Percentiles rank a stretch among this genome's conserved stretches.
These are phyloP conservation scores for Nadsonia fulvescens DNA, from an alignment of 805 yeast species.

Conservation along the genomic window DNA sequence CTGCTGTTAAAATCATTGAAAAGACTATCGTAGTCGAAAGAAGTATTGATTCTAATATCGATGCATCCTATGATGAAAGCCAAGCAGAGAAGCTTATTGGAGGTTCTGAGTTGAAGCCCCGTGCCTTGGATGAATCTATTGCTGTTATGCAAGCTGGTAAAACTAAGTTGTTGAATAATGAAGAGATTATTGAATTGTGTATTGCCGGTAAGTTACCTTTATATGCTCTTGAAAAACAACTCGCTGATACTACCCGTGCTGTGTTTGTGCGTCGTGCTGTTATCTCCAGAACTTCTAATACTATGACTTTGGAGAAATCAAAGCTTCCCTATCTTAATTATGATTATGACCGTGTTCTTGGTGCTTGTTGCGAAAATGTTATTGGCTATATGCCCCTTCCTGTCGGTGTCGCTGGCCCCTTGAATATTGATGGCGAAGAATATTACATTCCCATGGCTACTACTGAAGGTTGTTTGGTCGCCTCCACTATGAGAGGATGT, in stretches of 20 bases:
- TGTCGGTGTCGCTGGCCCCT: conserved; percentile 95
- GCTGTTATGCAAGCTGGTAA: conserved; percentile 52
- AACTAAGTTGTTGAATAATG: conserved; percentile 44
- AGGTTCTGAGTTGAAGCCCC: conserved; percentile 4
- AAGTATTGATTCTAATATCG: too few relatives aligned
- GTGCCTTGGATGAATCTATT: conserved; percentile 40
- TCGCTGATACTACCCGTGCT: conserved; percentile 79
- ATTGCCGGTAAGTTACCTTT: conserved; percentile 67
- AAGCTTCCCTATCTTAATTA: conserved; percentile 67
- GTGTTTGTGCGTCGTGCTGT: conserved; percentile 85
- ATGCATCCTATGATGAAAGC: too few relatives aligned
- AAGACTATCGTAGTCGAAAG: too few relatives aligned
- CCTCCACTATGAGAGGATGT: conserved; percentile 98
- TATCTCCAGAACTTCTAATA: conserved; percentile 66
- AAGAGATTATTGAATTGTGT: conserved; percentile 57
- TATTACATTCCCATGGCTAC: conserved; percentile 97
- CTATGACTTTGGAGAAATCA: conserved; percentile 56
- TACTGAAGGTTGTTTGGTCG: conserved; percentile 96
- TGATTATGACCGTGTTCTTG: conserved; percentile 90
- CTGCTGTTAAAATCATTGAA: conserved; percentile 8
- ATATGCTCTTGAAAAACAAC: conserved; percentile 85
- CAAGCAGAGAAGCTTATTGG: too few relatives aligned
- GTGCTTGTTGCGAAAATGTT: conserved; percentile 98
- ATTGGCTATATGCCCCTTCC: conserved; percentile 94
- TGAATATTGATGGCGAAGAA: conserved; percentile 74